These are phyloP conservation scores for Paraphoma chrysanthemicola DNA, from an alignment of 2,329 filamentous ascomycete genomes.

Conservation along the genomic window DNA sequence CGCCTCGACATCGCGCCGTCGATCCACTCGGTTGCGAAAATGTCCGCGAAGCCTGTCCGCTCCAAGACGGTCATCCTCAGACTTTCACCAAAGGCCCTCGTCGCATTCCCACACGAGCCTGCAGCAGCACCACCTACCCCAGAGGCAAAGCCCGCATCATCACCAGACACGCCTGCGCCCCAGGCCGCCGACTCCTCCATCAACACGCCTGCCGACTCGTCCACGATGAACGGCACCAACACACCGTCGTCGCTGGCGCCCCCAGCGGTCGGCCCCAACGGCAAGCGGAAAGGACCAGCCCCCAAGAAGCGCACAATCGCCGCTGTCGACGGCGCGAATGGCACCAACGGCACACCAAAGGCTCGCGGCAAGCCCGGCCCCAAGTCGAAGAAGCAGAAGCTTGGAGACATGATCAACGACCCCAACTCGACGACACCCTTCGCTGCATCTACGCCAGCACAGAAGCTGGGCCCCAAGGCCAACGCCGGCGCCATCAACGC, in stretches of 20 bases:
- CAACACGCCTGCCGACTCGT: conserved; percentile 52
- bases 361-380: conserved; percentile 87
- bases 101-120: conserved; percentile 36
- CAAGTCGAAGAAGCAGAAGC: conserved; percentile 92
- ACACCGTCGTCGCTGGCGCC: conserved; percentile 53
- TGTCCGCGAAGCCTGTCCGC: conserved; percentile 44
- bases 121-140: conserved; percentile 24
- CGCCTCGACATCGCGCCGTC: conserved; percentile 28
- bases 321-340: conserved; percentile 60
- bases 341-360: conserved; percentile 60
- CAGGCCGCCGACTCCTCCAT: conserved; percentile 44
- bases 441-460: conserved; percentile 56
- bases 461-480: conserved; percentile 94
- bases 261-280: conserved; percentile 54
- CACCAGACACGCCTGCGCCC: conserved; percentile 44
- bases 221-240: conserved; percentile 38
- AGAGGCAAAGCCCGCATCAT: conserved; percentile 47
- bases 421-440: conserved; percentile 50
- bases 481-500: conserved; percentile 98
- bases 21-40: conserved; percentile 32
- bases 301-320: conserved; percentile 65
- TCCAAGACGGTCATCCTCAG: conserved; percentile 42
- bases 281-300: conserved; percentile 78
- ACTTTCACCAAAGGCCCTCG: conserved; percentile 39
- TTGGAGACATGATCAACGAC: conserved; percentile 60